Conservation (phyloP, 352 stramenopile species). For the Peronosclerospora sorghi region DNA sequence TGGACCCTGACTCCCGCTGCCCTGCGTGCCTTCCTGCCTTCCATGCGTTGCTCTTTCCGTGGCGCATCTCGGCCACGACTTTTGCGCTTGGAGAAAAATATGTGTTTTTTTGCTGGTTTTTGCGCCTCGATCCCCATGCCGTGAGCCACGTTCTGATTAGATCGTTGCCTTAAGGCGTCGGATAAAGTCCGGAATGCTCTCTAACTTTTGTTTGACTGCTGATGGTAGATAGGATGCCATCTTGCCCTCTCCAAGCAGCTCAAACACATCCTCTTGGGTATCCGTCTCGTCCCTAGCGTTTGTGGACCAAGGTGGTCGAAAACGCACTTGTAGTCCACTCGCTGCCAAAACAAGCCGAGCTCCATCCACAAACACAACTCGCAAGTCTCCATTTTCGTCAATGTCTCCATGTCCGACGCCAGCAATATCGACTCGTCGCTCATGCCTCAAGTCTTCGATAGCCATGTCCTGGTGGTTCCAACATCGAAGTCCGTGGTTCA, state of each 20-base stretch:
- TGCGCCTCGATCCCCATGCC: too few relatives aligned
- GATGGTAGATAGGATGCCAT: slow-evolving; percentile 31
- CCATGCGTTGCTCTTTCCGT: too few relatives aligned
- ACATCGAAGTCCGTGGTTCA: background rate
- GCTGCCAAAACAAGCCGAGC: slow-evolving; percentile 30
- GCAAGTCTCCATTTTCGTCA: slow-evolving; percentile 24
- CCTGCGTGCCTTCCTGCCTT: too few relatives aligned
- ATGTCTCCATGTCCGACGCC: slow-evolving; percentile 38
- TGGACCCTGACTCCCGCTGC: too few relatives aligned
- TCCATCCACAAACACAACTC: slow-evolving; percentile 36
- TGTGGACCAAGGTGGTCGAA: slow-evolving; percentile 16
- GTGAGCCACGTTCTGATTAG: too few relatives aligned
- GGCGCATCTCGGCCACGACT: too few relatives aligned
- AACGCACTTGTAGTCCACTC: slow-evolving; percentile 33
- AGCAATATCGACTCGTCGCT: slow-evolving; percentile 18
- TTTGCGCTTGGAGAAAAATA: too few relatives aligned
- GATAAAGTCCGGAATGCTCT: slow-evolving; percentile 44
- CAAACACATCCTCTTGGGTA: slow-evolving; percentile 9
- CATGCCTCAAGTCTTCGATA: background rate
- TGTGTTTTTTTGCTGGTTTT: too few relatives aligned
- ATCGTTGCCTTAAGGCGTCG: slow-evolving; percentile 30
- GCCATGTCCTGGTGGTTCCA: background rate
- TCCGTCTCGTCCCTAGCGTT: background rate
- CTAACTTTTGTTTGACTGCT: slow-evolving; percentile 31
- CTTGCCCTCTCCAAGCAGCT: slow-evolving; percentile 19